Base-by-base conservation (phyloP, 805 yeast species). In the Myxozyma melibiosi region DNA sequence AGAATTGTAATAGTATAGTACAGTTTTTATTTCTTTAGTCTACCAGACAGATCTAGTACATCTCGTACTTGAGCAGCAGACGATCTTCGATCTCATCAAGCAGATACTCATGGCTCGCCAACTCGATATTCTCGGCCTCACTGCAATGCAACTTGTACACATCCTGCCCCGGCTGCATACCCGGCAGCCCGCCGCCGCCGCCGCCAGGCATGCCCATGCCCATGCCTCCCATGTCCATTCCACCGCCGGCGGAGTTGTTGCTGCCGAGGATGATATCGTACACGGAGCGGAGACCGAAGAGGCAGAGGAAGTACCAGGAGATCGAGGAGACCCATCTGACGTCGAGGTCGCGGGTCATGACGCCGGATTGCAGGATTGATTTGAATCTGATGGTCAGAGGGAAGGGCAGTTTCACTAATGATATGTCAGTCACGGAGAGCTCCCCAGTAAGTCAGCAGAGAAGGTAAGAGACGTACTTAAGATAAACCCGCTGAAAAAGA, bases 301-400 rank as follows among this genome's bases (percentile, higher is more conserved):
- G 81, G 53, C 90, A 88, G 52, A 92, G 87, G 70, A 94, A 88
- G 71, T 92, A 94, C 98, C 98, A 94, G 4, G 97, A 90, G 20
- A 94, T 86, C 2, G 96, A 84, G 35, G 94, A 85, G 16, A 94
- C 98, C 83, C 96, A 94, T 27, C 96, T 76, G 7, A 85, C 96
- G 68, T 91, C 94, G 56, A 94, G 76, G 66, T 92, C 95, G 1
- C 85, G 79, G 0, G 98, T 90, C 56, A 78, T 80, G 13, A 94
- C 86, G 6, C 97, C 96, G 28, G 81, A 82, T 72, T 94, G 99
- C 41, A 94, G 74, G 96, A 94, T 91, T 57, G 87, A 82, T 71
- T 94, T 94, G 77, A 94, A 94, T 58, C 91, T 84, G 31, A 84
- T 78, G 0, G 98, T 94, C 55, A 94, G 75, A 2, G 96, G 96